A percentile compares a stretch with the other conserved stretches of the same genome.
phyloP scores from a whole-genome alignment of 495 filamentous ascomycete genomes.

The Aspergillus panamensis region DNA sequence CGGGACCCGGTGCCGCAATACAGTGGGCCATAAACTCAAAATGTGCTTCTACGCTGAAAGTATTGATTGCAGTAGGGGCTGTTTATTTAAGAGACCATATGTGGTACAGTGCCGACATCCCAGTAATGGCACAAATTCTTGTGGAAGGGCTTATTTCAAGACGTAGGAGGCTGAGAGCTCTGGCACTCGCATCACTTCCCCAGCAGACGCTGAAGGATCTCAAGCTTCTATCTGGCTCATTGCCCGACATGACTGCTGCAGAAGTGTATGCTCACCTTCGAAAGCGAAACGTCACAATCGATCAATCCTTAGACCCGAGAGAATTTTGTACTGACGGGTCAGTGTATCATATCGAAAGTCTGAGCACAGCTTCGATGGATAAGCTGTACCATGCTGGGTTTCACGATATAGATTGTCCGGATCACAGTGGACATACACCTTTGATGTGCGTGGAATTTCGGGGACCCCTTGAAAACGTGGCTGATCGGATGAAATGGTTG shows the following conservation, averaged over 20 bases:
- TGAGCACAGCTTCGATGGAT: background rate
- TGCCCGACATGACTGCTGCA: background rate
- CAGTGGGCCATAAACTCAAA: background rate
- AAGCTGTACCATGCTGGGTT: background rate
- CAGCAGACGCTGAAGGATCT: background rate
- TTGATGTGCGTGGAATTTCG: background rate
- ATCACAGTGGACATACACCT: background rate
- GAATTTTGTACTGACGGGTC: background rate
- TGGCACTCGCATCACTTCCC: background rate
- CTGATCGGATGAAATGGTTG: background rate
- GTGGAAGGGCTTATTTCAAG: background rate
- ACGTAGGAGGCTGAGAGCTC: background rate
- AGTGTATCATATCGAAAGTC: background rate
- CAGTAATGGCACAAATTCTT: background rate
- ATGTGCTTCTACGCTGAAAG: background rate
- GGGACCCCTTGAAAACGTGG: no score
- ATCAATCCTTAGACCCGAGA: background rate
- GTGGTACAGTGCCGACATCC: background rate
- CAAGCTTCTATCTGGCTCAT: background rate
- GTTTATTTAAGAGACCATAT: background rate
- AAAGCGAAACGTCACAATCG: background rate
- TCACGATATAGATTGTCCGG: background rate
- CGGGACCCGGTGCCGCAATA: background rate
- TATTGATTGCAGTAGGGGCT: background rate
- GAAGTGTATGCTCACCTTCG: background rate